These are phyloP conservation scores for California macrophylla DNA, from an alignment of 441 rosid species.

Conservation along the genomic window DNA sequence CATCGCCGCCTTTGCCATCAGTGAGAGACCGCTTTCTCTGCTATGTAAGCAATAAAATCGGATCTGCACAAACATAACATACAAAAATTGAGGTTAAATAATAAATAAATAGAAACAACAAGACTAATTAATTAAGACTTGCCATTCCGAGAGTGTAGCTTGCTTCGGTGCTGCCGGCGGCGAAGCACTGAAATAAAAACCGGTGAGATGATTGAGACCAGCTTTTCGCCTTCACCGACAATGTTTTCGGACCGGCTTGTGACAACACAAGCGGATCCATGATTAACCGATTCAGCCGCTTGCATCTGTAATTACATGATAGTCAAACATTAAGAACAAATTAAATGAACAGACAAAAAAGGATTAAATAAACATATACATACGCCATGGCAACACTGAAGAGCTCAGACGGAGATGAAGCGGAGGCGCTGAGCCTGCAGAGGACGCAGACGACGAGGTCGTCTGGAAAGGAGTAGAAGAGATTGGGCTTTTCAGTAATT, in stretches of 20 bases:
- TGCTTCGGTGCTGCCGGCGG: constrained; percentile 63
- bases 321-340: neutral
- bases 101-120: neutral
- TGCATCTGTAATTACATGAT: constrained; percentile 41
- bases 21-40: constrained; percentile 50
- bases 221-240: constrained; percentile 40
- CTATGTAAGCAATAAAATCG: constrained; percentile 70
- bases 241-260: constrained; percentile 33
- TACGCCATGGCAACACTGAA: constrained; percentile 47
- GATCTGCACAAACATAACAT: constrained; percentile 39
- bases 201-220: constrained; percentile 70
- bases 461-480: constrained; percentile 54
- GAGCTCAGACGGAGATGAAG: constrained; percentile 58
- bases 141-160: constrained; percentile 79
- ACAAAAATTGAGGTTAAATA: neutral
- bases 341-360: neutral
- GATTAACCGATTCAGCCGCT: constrained; percentile 37
- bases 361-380: neutral
- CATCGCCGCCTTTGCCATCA: constrained; percentile 80
- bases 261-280: constrained; percentile 47
- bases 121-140: neutral
- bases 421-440: constrained; percentile 45
- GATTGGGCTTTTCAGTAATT: constrained; percentile 20
- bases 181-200: constrained; percentile 50
- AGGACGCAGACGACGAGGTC: constrained; percentile 58